These are phyloP conservation scores for Dicorynia guianensis DNA, from an alignment of 306 rosid genomes.

Conservation along the genomic window DNA sequence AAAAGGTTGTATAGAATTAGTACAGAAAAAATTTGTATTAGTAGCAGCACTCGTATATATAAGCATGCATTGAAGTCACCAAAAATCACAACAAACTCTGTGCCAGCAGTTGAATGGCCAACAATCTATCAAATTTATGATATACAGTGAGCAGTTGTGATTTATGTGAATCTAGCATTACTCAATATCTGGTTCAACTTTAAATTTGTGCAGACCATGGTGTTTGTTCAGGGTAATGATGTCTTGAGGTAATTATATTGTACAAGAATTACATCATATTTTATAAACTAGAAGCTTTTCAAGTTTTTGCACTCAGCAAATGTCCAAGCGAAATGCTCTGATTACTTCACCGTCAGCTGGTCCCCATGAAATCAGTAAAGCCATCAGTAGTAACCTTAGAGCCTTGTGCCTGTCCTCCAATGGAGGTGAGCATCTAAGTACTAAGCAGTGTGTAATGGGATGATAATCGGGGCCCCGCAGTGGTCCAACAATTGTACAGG, in stretches of 20 bases:
- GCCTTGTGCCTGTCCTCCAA: slow-evolving; percentile 36
- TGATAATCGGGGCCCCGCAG: slow-evolving; percentile 30
- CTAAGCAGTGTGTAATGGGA: slow-evolving; percentile 27
- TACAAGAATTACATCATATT: no score
- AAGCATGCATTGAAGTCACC: background rate
- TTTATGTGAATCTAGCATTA: background rate
- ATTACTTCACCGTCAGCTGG: slow-evolving; percentile 44
- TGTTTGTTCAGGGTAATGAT: no score
- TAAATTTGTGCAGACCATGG: slow-evolving; percentile 9
- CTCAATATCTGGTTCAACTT: slow-evolving; percentile 5
- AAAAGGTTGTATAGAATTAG: no score
- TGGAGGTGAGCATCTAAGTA: slow-evolving; percentile 32
- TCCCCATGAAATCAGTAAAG: slow-evolving; percentile 36
- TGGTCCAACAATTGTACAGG: background rate
- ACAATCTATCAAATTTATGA: no score
- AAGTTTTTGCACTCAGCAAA: no score
- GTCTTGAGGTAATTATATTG: no score
- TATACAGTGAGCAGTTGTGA: no score
- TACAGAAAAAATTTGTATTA: no score
- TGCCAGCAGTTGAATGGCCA: no score
- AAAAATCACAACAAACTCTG: no score
- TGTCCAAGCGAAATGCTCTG: slow-evolving; percentile 18
- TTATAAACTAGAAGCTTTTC: no score
- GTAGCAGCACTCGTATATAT: no score
- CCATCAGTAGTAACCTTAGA: slow-evolving; percentile 23